A percentile compares a stretch with the other conserved stretches of the same genome.
These are phyloP conservation scores for Biancaea sappan DNA, from an alignment of 306 rosid species.

Conservation along the genomic window DNA sequence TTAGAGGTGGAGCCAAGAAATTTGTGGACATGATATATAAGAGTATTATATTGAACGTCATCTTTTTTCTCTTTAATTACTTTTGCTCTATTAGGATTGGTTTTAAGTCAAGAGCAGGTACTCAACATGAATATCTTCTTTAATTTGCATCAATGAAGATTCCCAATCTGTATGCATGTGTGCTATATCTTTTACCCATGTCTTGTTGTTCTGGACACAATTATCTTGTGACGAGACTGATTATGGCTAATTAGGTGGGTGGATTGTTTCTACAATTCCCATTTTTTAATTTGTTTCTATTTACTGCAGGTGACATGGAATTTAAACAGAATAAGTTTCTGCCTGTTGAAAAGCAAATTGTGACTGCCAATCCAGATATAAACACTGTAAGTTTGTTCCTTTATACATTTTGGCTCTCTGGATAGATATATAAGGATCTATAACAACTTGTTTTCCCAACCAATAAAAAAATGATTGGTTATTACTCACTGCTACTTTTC, in stretches of 20 bases:
- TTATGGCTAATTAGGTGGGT: background rate
- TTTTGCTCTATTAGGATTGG: conserved; percentile 26
- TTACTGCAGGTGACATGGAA: conserved; percentile 89
- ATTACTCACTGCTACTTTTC: conserved; percentile 14
- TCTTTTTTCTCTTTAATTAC: background rate
- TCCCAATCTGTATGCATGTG: background rate
- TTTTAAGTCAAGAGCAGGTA: conserved; percentile 18
- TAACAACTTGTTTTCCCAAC: conserved; percentile 22
- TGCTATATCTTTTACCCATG: background rate
- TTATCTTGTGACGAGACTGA: conserved; percentile 8
- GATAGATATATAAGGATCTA: conserved; percentile 4
- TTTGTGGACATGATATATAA: conserved; percentile 19
- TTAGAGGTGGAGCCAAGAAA: conserved; percentile 13
- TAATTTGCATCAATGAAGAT: conserved; percentile 3
- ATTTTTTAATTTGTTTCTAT: conserved; percentile 34
- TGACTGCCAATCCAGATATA: conserved; percentile 93
- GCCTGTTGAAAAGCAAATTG: conserved; percentile 78
- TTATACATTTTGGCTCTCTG: conserved; percentile 23
- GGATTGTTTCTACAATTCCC: conserved; percentile 31
- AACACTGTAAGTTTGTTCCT: conserved; percentile 66
- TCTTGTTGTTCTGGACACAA: background rate
- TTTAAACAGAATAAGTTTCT: conserved; percentile 89
- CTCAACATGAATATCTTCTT: background rate
- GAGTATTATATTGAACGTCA: background rate
- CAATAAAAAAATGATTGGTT: conserved; percentile 16